Evolutionary conservation across 2,329 filamentous ascomycete genomes (phyloP).

Genomic region (Diaporthe eres): DNA sequence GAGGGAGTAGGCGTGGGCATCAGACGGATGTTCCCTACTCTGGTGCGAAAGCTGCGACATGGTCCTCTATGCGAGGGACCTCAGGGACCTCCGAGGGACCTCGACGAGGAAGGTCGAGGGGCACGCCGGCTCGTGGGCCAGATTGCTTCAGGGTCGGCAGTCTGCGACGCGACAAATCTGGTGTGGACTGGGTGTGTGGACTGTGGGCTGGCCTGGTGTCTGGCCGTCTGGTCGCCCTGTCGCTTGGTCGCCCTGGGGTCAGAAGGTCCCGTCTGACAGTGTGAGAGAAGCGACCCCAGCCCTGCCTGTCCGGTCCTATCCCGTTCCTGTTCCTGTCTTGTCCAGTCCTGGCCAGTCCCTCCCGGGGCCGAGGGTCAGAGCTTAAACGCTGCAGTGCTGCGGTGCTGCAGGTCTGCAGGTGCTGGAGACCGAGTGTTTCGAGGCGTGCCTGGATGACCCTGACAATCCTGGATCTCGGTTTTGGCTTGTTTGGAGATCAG

Average conservation of each 20-base stretch:
- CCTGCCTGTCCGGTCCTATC: conserved; percentile 25
- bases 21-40: conserved; percentile 58
- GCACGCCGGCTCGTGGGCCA: conserved; percentile 31
- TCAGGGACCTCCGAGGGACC: conserved; percentile 31
- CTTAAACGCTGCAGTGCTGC: conserved; percentile 27
- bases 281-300: conserved; percentile 2
- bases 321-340: conserved; percentile 21
- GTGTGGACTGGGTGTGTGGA: conserved; percentile 17
- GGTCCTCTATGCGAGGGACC: conserved; percentile 57
- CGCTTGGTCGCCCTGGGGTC: background rate
- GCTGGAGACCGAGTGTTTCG: conserved; percentile 39
- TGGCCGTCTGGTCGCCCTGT: background rate
- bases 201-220: conserved; percentile 21
- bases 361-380: conserved; percentile 22
- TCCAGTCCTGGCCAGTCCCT: conserved; percentile 25
- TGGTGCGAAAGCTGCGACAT: conserved; percentile 68
- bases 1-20: conserved; percentile 45
- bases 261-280: conserved; percentile 33
- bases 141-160: conserved; percentile 30
- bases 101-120: conserved; percentile 28
- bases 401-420: conserved; percentile 33
- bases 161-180: conserved; percentile 30
- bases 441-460: conserved; percentile 41
- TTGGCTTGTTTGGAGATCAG: conserved; percentile 26
- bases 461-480: conserved; percentile 33